These are phyloP conservation scores for Ricinus communis DNA, from an alignment of 345 rosid genomes.

Conservation along the genomic window DNA sequence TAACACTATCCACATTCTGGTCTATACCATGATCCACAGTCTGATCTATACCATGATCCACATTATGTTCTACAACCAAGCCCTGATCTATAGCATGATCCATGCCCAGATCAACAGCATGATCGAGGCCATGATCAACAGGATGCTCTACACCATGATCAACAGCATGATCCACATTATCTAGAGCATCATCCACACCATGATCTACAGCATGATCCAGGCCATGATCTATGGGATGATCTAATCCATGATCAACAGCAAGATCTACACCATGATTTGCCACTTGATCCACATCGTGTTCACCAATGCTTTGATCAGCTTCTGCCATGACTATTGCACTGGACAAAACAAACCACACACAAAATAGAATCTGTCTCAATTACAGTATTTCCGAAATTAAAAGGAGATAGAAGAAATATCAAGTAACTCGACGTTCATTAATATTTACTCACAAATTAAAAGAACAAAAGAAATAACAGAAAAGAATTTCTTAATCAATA, in stretches of 20 bases:
- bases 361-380: background rate
- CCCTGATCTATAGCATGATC: constrained; percentile 13
- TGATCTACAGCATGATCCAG: constrained; percentile 11
- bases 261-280: constrained; percentile 13
- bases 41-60: constrained; percentile 16
- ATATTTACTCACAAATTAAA: background rate
- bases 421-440: background rate
- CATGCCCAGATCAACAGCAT: constrained; percentile 9
- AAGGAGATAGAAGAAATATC: background rate
- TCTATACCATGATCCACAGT: constrained; percentile 14
- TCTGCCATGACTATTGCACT: constrained; percentile 26
- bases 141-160: constrained; percentile 11
- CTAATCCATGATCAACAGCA: constrained; percentile 8
- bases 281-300: constrained; percentile 17
- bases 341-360: background rate
- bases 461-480: too few species aligned
- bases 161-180: background rate
- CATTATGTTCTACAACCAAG: constrained; percentile 8
- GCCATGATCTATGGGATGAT: constrained; percentile 2
- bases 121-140: constrained; percentile 1
- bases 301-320: constrained; percentile 20
- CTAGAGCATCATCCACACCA: background rate
- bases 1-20: constrained; percentile 3
- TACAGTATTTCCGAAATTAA: background rate
- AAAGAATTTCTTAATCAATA: too few species aligned